Evolutionary conservation across 805 yeast genomes (phyloP), one percentile per base, ranked within the genome.

Genomic region (Yarrowia sp.): DNA sequence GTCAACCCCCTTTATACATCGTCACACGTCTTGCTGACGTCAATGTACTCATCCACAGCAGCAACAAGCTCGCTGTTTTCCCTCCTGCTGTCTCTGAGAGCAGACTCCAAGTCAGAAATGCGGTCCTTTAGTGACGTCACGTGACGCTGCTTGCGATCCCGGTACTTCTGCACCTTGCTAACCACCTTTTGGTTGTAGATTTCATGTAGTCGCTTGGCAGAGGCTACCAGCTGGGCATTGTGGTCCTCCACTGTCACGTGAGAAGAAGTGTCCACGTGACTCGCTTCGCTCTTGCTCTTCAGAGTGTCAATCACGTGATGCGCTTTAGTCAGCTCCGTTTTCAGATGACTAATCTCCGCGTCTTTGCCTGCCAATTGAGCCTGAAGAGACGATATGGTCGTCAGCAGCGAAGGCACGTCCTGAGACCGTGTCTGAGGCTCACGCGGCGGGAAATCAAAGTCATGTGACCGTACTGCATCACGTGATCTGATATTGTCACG

Each of bases 41-140:
- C 42, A 24, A 51, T 51, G 12, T 16, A 51, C 42, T 51, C 58
- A 4, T 51, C 58, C 6, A 51, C 58, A 35, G 58, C 58, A 24
- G 31, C 24, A 0, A 51, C 58, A 0, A 51, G 32, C 32, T 51
- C 58, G 14, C 58, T 51, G 42, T 51, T 51, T 18, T 51, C 58
- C 58, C 58, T 32, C 31, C 58, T 32, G 25, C 42, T 33, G 31
- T 33, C 58, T 0, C 42, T 13, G 4, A 51, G 24, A 16, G 41
- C 58, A 2, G 16, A 9, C 10, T 51, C 38, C 16, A 51, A 27
- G 7, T 3, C 3, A 1, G 41, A 19, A 35, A 51, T 22, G 3
- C 58, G 58, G 1, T 32, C 18, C 13, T 35, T 35, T 2, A 51
- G 21, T 13, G 18, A 12, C 6, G 16, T 33, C 42, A 35, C 32